Evolutionary conservation across 1,139 yeast species (phyloP), one percentile per base, ranked within the genome.

Genomic region (Lodderomyces pseudojiufengensis): DNA sequence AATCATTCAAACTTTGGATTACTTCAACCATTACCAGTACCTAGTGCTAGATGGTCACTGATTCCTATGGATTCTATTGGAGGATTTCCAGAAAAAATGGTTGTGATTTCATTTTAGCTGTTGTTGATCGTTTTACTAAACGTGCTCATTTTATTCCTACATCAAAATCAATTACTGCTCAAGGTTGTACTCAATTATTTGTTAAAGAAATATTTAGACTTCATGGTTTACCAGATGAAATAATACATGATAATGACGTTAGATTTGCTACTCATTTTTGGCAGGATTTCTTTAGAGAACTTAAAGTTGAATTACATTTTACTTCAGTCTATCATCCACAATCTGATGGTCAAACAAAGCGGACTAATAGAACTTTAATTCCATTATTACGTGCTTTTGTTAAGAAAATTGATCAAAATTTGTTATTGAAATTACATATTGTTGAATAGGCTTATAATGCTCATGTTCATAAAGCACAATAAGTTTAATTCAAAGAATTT

Each of bases 261-360:
- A 13, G 27, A 4, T 31, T 31, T 13, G 31, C 31, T 9, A 3
- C 29, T 1, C n/a, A 13, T 7, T 29, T 26, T 23, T 35, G 38
- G 38, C 2, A 7, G 11, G n/a, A 25, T 5, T 33, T 33, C 14
- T 28, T 28, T 12, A 12, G 8, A 3, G 12, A 29, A 14, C 8
- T 32, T 3, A 16, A 18, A 4, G 12, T 20, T 2, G 3, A 6
- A 9, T 28, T 32, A 6, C 27, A 32, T 7, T 27, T 16, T 8
- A 24, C 39, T 1, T 29, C 37, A 7, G 12, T 21, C 5, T 9
- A 7, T 5, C 31, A 36, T 18, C 37, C 39, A 3, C 33, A 36
- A 14, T 29, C 39, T 3, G 39, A 36, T 36, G 39, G 39, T 13
- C 39, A 36, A 18, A 36, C 39, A 2, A 33, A 36, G 22, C 3